These are phyloP conservation scores for Chlamydomonas schloesseri DNA, from an alignment of 139 green algal species.

Conservation along the genomic window DNA sequence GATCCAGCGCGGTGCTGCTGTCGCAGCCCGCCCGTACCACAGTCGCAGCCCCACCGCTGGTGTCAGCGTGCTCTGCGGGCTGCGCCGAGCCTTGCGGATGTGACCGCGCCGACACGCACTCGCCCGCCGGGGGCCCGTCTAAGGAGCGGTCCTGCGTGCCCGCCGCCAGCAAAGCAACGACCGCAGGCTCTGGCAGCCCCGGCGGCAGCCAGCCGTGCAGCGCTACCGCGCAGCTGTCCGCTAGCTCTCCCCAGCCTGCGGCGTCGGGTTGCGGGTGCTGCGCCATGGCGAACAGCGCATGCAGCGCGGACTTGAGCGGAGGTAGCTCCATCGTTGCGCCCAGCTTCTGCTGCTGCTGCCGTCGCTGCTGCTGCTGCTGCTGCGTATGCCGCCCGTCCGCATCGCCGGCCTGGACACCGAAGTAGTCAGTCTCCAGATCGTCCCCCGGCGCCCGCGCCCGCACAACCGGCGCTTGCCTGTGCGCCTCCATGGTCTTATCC, in stretches of 20 bases:
- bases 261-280: not conserved
- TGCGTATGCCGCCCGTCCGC: not conserved
- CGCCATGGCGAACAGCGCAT: not conserved
- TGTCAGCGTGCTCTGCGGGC: not conserved
- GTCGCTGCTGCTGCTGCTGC: not conserved
- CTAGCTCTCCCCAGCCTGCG: not conserved
- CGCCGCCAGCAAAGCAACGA: not conserved
- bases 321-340: not conserved
- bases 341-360: not conserved
- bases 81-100: not conserved
- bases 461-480: no score
- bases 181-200: no score
- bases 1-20: no score
- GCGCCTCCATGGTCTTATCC: not conserved
- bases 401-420: no score
- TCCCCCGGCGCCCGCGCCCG: no score
- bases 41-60: not conserved
- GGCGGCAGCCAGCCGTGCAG: conserved; percentile 9
- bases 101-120: no score
- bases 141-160: no score
- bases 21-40: no score
- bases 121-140: no score
- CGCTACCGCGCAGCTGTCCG: not conserved
- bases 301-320: conserved; percentile 8
- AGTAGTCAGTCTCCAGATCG: no score